phyloP scores from a whole-genome alignment of 163 green algal species.

The Picocystis sp. region DNA sequence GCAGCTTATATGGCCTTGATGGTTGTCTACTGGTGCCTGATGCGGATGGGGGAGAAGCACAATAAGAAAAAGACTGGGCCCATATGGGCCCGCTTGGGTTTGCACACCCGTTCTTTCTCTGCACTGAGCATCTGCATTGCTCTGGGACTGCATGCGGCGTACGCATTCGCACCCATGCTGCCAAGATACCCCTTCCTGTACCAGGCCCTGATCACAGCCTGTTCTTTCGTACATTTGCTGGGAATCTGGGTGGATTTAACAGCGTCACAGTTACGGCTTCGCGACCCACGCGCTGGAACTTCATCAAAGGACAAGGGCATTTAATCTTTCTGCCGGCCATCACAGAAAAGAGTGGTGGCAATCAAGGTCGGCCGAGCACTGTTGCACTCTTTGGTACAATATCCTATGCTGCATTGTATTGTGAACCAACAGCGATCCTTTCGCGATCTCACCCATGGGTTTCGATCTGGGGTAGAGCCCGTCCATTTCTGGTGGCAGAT shows the following conservation, averaged over 20 bases:
- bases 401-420: no score
- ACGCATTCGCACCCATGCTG: constrained; percentile 17
- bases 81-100: background rate
- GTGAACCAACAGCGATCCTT: no score
- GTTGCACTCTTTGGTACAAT: no score
- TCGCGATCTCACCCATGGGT: no score
- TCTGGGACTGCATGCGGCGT: constrained; percentile 14
- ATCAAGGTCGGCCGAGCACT: no score
- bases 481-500: no score
- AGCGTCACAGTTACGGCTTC: background rate
- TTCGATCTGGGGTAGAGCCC: no score
- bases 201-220: constrained; percentile 27
- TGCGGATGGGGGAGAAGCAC: background rate
- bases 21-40: constrained; percentile 9
- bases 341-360: no score
- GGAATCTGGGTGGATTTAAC: constrained; percentile 15
- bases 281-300: no score
- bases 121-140: background rate
- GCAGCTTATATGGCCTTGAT: constrained; percentile 35
- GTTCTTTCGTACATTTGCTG: constrained; percentile 28
- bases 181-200: constrained; percentile 33
- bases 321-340: no score
- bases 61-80: background rate
- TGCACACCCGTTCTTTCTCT: background rate
- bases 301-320: no score